Base-by-base conservation (phyloP, 2,329 filamentous ascomycete genomes). In the Basipetospora chlamydospora region DNA sequence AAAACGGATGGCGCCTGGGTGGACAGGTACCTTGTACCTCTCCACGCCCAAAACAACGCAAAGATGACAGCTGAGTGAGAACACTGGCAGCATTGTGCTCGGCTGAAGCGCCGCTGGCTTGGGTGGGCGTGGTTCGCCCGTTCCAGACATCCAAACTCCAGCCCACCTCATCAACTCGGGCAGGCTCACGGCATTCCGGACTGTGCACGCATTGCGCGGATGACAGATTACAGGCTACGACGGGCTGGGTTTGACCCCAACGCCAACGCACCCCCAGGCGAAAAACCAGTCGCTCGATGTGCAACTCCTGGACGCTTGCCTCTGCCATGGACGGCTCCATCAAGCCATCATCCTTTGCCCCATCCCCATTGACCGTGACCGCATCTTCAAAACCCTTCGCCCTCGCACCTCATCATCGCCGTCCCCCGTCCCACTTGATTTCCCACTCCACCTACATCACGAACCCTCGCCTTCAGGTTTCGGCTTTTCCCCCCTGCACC, bases 191-290 rank as follows among this genome's bases (percentile, higher is more conserved):
- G 35, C 26, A 37, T 37, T 37, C 35, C 35, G 35, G 35, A 37
- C 31, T 37, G 35, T 37, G 35, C 35, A 37, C n/a, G n/a, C n/a
- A n/a, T n/a, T n/a, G n/a, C n/a, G n/a, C n/a, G n/a, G n/a, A n/a
- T 37, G 28, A 28, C 28, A 28, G 28, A 37, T 37, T 37, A 37
- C 35, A 37, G 35, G 35, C 35, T 37, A 37, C 35, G 35, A 37
- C 35, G 35, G 28, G 35, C 35, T 20, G 22, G 35, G 35, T 20
- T 30, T 23, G 35, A 37, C 35, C 30, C 35, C 35, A 37, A 37
- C 26, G 35, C 35, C 35, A 31, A 37, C 35, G 28, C 35, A 37
- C 35, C 35, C 35, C 35, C 26, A 13, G 28, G 28, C 22, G 26
- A 37, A 37, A 37, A 37, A 37, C 35, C 35, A 37, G 26, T 37